phyloP scores from a whole-genome alignment of 1,284 basidiomycete species.

The Pseudozyma sp. region DNA sequence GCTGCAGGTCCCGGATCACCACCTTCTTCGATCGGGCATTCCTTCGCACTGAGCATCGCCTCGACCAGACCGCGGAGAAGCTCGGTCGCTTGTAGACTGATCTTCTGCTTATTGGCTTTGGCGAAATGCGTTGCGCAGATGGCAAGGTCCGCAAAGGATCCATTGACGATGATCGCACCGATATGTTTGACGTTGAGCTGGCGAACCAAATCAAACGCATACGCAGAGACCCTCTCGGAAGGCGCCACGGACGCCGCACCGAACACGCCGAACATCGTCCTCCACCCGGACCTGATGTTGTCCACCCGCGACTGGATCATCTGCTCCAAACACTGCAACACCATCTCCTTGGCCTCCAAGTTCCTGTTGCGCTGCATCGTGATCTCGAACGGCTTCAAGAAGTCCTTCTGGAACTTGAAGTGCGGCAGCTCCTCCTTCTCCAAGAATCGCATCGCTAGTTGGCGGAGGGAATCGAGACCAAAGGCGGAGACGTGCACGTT shows the following conservation, averaged over 20 bases:
- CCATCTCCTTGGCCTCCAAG: constrained; percentile 96
- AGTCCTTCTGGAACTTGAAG: constrained; percentile 99
- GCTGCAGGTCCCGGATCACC: constrained; percentile 57
- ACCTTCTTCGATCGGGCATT: constrained; percentile 52
- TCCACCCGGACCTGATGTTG: constrained; percentile 97
- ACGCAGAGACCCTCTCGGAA: constrained; percentile 90
- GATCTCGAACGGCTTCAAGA: constrained; percentile 96
- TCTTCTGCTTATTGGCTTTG: constrained; percentile 98
- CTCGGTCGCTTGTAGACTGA: constrained; percentile 93
- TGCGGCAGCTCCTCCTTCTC: constrained; percentile 98
- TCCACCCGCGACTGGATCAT: constrained; percentile 96
- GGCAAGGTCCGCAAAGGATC: constrained; percentile 93
- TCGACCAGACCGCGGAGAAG: constrained; percentile 88
- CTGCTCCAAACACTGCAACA: constrained; percentile 96
- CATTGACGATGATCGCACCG: constrained; percentile 86
- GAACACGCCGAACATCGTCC: constrained; percentile 98
- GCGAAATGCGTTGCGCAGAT: constrained; percentile 99
- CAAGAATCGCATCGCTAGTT: constrained; percentile 97
- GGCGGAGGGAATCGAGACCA: constrained; percentile 95
- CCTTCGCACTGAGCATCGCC: constrained; percentile 77
- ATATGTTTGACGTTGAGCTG: constrained; percentile 92
- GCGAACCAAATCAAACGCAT: constrained; percentile 96
- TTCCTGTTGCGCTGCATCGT: constrained; percentile 97
- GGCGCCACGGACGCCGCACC: constrained; percentile 93
- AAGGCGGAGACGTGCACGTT: constrained; percentile 98